Conservation (phyloP, 164 flowering plant species). For the Euptelea pleiosperma region DNA sequence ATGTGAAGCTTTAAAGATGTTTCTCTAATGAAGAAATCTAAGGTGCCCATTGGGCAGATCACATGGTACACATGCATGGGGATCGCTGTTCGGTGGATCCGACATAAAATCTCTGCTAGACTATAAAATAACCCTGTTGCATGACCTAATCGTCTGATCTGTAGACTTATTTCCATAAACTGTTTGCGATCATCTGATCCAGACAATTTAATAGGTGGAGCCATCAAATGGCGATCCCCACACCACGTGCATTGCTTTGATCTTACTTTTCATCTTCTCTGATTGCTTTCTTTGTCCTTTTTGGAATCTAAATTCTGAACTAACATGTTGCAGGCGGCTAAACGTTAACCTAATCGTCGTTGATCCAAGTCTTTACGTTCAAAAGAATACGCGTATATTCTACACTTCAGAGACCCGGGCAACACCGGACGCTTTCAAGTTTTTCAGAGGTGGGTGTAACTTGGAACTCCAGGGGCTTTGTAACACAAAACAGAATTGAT, state of each 20-base stretch:
- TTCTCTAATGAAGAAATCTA: no score
- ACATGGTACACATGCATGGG: no score
- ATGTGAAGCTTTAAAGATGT: background rate
- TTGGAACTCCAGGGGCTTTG: background rate
- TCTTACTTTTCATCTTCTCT: background rate
- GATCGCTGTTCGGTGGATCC: no score
- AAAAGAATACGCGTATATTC: conserved; percentile 20
- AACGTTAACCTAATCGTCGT: conserved; percentile 27
- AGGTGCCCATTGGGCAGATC: no score
- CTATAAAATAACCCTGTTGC: no score
- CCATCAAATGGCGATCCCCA: no score
- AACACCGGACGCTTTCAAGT: conserved; percentile 37
- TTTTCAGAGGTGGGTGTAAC: conserved; percentile 34
- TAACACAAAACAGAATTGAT: background rate
- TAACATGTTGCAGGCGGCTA: conserved; percentile 25
- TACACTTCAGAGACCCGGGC: conserved; percentile 28
- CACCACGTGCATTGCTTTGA: no score
- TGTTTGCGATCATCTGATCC: no score
- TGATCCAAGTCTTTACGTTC: conserved; percentile 33
- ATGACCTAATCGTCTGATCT: no score
- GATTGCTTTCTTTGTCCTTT: background rate
- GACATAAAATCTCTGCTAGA: no score
- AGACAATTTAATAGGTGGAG: no score
- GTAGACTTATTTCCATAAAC: no score
- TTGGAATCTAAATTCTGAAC: conserved; percentile 3